These are phyloP conservation scores for Ganoderma meredithae DNA, from an alignment of 1,284 basidiomycete genomes.

Conservation along the genomic window DNA sequence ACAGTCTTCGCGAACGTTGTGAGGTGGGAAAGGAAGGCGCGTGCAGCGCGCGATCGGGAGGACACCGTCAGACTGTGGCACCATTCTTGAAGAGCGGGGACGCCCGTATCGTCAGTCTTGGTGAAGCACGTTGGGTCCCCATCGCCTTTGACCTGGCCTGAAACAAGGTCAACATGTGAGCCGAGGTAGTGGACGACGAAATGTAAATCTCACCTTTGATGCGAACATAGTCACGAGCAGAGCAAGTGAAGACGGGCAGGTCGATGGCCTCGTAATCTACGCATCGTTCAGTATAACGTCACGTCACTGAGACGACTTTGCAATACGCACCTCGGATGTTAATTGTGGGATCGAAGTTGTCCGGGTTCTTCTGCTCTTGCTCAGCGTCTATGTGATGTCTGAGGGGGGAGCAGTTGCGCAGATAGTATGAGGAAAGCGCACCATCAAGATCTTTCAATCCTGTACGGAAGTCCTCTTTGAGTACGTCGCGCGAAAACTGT, in stretches of 20 bases:
- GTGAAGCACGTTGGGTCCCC: conserved; percentile 64
- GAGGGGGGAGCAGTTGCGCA: not conserved
- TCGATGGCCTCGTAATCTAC: conserved; percentile 65
- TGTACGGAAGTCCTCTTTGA: conserved; percentile 66
- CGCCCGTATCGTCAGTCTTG: conserved; percentile 58
- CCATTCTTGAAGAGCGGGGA: conserved; percentile 65
- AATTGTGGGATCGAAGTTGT: conserved; percentile 58
- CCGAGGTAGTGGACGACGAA: no score
- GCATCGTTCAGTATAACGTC: conserved; percentile 2
- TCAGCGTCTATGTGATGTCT: conserved; percentile 51
- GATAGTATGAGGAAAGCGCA: conserved; percentile 33
- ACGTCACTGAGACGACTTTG: not conserved
- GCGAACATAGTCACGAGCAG: conserved; percentile 63
- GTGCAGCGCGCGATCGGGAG: conserved; percentile 61
- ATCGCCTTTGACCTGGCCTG: conserved; percentile 64
- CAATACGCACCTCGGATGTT: conserved; percentile 53
- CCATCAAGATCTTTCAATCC: conserved; percentile 67
- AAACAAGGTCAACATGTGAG: not conserved
- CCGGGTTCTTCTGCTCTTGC: conserved; percentile 63
- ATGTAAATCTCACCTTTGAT: conserved; percentile 21
- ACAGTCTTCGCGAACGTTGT: conserved; percentile 56
- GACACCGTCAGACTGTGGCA: conserved; percentile 61
- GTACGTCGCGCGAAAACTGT: conserved; percentile 61
- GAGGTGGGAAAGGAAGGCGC: conserved; percentile 55
- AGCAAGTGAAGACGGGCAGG: conserved; percentile 68